Conservation (phyloP, 352 stramenopile genomes). For the Aphanomyces cochlioides region DNA sequence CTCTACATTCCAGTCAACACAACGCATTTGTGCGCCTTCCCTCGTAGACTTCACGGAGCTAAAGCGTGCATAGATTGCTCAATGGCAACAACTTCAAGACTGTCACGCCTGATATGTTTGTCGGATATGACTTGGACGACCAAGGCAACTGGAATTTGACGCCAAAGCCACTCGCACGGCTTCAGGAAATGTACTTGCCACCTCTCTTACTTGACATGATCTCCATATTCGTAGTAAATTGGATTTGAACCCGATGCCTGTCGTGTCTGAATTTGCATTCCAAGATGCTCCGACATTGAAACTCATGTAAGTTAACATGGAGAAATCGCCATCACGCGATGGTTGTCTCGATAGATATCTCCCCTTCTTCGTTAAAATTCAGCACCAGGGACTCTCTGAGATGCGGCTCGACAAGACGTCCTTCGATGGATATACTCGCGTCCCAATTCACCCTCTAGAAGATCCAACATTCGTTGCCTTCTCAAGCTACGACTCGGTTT, state of each 20-base stretch:
- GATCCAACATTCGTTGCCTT: conserved; percentile 66
- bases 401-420: conserved; percentile 66
- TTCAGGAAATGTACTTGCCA: conserved; percentile 65
- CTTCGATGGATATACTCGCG: conserved; percentile 61
- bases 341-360: conserved; percentile 43
- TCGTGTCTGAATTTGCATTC: conserved; percentile 79
- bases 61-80: conserved; percentile 28
- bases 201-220: not conserved
- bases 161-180: conserved; percentile 47
- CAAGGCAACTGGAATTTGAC: conserved; percentile 47
- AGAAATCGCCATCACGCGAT: too few species aligned
- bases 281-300: conserved; percentile 46
- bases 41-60: not conserved
- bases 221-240: conserved; percentile 42
- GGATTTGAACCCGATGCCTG: conserved; percentile 63
- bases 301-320: conserved; percentile 48
- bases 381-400: conserved; percentile 66
- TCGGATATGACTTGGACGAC: conserved; percentile 50
- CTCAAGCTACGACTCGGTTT: conserved; percentile 2
- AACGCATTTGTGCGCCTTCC: conserved; percentile 51
- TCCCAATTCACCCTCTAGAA: conserved; percentile 49
- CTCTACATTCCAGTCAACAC: conserved; percentile 62
- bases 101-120: conserved; percentile 64
- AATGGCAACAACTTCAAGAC: conserved; percentile 61
- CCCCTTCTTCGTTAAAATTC: conserved; percentile 69